Base-by-base conservation (phyloP, 2,329 filamentous ascomycete species). In the Achaetomium macrosporum region DNA sequence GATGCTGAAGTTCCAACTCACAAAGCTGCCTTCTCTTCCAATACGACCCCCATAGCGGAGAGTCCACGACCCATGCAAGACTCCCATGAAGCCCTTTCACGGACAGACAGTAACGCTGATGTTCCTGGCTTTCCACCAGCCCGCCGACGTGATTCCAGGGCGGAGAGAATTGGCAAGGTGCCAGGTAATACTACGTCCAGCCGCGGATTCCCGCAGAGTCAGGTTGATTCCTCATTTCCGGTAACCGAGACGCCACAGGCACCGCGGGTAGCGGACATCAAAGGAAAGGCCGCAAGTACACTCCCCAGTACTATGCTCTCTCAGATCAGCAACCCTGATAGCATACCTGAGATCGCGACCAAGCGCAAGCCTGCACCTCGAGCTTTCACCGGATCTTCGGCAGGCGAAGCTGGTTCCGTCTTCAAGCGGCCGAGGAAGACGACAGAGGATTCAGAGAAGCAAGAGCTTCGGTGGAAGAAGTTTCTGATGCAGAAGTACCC, bases 271-370 rank as follows among this genome's bases (percentile, higher is more conserved):
- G 16, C 36, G 5, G n/a, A 40, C 12, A 19, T 7, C n/a, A 25
- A 13, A 4, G 6, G 31, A 15, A 31, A 29, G 31, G 16, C n/a
- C 12, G 20, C 25, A n/a, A 40, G 16, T 51, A 37, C 35, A 2
- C 17, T 30, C 4, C 15, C 36, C 6, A n/a, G 30, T 12, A 15
- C 33, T 9, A 25, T 16, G 11, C 37, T 33, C 31, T 49, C 50
- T n/a, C 50, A 46, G 39, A n/a, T 37, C 47, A 55, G 56, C 56
- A 54, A 56, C 39, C 16, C 47, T 8, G 47, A 55, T 9, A 54
- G 47, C 48, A 57, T 57, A 15, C 47, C 55, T 2, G 55, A 57
- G 19, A 20, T 37, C 8, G 25, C 37, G n/a, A 31, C 40, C 35
- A 54, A 46, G 36, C 51, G 47, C 30, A 48, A 13, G 19, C 39